These are phyloP conservation scores for Saturnispora dispora DNA, from an alignment of 805 yeast genomes.

Conservation along the genomic window DNA sequence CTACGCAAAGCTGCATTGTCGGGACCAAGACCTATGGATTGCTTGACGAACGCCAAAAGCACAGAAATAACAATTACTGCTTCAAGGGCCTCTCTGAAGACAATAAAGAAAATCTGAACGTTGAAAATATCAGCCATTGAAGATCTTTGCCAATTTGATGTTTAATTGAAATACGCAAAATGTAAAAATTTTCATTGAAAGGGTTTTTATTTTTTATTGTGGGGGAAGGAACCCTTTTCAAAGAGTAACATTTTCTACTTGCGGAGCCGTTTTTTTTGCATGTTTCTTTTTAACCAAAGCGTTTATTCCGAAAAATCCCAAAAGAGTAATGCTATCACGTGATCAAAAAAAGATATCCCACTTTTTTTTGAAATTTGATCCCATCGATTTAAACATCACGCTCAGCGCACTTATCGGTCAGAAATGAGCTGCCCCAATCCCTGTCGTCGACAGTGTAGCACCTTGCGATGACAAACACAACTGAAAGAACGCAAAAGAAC, in stretches of 20 bases:
- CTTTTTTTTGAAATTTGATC: background rate
- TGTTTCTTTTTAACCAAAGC: no score
- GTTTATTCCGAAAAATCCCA: background rate
- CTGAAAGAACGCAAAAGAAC: no score
- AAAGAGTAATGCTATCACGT: background rate
- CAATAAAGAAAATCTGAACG: constrained; percentile 76
- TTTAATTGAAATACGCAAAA: background rate
- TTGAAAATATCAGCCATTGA: constrained; percentile 43
- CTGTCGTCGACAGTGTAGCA: no score
- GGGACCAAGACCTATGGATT: constrained; percentile 54
- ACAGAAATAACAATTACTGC: constrained; percentile 90
- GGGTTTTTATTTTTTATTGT: background rate
- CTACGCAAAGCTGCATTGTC: constrained; percentile 41
- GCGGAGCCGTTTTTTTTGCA: background rate
- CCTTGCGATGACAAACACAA: no score
- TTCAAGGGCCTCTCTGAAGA: constrained; percentile 88
- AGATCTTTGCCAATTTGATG: background rate
- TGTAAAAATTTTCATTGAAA: background rate
- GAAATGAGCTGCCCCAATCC: background rate
- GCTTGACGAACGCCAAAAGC: constrained; percentile 82
- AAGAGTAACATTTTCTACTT: background rate
- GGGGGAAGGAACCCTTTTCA: background rate
- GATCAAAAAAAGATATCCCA: background rate
- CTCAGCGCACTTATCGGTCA: background rate
- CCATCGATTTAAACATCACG: background rate